Evolutionary conservation across 129 eudicot species (phyloP).

Genomic region (Ambrosia trifida): DNA sequence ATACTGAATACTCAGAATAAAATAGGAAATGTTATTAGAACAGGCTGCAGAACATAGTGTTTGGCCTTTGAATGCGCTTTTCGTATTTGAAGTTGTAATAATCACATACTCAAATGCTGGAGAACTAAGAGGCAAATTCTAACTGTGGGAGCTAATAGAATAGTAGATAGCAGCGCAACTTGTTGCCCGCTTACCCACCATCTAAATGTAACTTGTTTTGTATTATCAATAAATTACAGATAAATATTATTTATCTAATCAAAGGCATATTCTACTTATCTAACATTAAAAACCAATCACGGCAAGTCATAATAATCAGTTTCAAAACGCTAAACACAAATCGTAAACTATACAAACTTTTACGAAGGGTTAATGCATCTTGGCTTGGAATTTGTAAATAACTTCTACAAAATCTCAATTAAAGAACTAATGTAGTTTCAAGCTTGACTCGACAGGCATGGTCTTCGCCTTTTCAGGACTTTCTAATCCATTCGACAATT

Average conservation of each 20-base stretch:
- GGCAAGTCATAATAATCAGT: neutral
- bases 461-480: neutral
- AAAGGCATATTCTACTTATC: neutral
- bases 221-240: too few species aligned
- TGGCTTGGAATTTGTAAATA: neutral
- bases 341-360: neutral
- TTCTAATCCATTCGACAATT: neutral
- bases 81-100: neutral
- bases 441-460: neutral
- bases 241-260: neutral
- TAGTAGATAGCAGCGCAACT: too few species aligned
- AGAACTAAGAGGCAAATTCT: neutral
- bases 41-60: neutral
- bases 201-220: too few species aligned
- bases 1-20: neutral
- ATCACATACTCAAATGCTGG: neutral
- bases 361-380: neutral
- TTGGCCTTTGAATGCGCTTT: neutral
- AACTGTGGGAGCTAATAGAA: neutral
- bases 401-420: neutral
- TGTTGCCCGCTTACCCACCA: too few species aligned
- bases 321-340: constrained; percentile 1
- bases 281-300: neutral
- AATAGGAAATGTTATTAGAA: neutral
- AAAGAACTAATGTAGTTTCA: constrained; percentile 15